phyloP scores from a whole-genome alignment of 176 grass and related monocot species.

The Triticum urartu region DNA sequence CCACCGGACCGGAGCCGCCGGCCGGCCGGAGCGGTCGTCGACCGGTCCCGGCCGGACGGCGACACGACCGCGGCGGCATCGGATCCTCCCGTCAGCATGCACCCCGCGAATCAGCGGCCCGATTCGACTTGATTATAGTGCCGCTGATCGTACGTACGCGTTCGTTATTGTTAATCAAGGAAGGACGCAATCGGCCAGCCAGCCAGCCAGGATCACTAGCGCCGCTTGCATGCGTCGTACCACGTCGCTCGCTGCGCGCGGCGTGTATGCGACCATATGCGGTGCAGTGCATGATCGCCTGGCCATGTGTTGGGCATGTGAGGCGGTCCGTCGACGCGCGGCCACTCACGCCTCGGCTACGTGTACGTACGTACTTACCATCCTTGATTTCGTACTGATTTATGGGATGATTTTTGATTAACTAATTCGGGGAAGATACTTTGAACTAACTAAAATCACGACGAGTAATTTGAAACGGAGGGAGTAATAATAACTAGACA shows the following conservation, averaged over 20 bases:
- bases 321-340: neutral
- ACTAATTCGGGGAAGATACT: neutral
- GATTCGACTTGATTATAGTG: neutral
- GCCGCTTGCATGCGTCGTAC: neutral
- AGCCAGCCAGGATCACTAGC: neutral
- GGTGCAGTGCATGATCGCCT: neutral
- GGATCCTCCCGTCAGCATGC: neutral
- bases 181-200: neutral
- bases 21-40: neutral
- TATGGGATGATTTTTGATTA: neutral
- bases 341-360: neutral
- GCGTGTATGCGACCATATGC: neutral
- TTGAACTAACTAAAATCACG: no score
- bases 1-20: neutral
- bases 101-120: neutral
- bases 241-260: neutral
- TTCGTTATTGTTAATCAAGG: neutral
- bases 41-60: neutral
- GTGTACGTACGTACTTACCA: neutral
- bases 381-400: conserved; percentile 13
- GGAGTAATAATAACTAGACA: neutral
- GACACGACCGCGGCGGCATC: conserved; percentile 24
- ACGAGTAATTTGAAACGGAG: no score
- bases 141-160: neutral
- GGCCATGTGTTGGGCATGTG: conserved; percentile 44